Evolutionary conservation across 768 basidiomycete species (phyloP).

Genomic region (Clavaria fumosa): DNA sequence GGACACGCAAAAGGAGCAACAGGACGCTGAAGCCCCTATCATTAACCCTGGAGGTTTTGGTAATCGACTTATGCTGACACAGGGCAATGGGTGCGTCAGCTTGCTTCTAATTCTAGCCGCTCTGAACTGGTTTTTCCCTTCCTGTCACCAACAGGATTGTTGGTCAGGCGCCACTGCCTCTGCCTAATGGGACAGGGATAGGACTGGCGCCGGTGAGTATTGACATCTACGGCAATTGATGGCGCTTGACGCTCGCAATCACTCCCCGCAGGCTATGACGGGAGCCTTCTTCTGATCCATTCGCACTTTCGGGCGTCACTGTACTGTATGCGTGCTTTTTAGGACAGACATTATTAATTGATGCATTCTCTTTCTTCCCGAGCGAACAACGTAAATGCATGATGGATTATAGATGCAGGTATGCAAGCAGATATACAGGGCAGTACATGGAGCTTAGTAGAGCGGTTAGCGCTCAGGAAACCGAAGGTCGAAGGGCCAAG

Average conservation of each 20-base stretch:
- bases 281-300: constrained; percentile 28
- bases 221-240: not conserved
- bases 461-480: too few species aligned
- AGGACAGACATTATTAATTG: too few species aligned
- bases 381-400: too few species aligned
- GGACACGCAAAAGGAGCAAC: constrained; percentile 77
- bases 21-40: constrained; percentile 73
- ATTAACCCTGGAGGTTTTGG: constrained; percentile 72
- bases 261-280: constrained; percentile 39
- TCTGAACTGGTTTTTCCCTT: constrained; percentile 7
- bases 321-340: too few species aligned
- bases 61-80: constrained; percentile 49
- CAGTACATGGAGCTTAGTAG: too few species aligned
- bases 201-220: constrained; percentile 51
- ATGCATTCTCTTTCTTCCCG: too few species aligned
- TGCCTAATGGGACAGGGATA: constrained; percentile 25
- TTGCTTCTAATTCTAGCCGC: constrained; percentile 1
- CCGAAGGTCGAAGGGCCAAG: too few species aligned
- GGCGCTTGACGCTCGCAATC: constrained; percentile 6
- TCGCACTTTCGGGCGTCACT: not conserved
- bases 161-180: constrained; percentile 50
- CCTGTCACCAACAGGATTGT: constrained; percentile 33
- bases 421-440: too few species aligned
- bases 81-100: constrained; percentile 36
- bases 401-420: too few species aligned